Conservation (phyloP, 805 yeast genomes). For the Saturnispora galanensis region DNA sequence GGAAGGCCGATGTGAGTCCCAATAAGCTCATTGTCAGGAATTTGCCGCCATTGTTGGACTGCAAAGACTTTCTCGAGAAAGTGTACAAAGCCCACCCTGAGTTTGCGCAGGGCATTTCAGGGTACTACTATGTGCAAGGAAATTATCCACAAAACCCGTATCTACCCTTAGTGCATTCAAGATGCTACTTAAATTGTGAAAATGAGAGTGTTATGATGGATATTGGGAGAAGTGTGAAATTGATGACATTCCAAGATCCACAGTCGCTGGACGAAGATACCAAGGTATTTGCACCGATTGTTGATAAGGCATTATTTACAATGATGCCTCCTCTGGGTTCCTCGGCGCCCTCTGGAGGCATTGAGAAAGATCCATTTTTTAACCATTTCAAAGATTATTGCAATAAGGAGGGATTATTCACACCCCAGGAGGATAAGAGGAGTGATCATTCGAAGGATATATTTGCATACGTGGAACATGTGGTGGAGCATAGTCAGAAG, state of each 20-base stretch:
- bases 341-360: constrained; percentile 5
- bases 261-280: constrained; percentile 12
- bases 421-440: neutral
- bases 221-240: constrained; percentile 22
- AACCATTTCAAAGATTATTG: constrained; percentile 9
- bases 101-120: constrained; percentile 1
- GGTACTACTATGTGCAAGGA: constrained; percentile 34
- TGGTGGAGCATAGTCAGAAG: neutral
- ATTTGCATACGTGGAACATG: neutral
- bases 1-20: neutral
- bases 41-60: constrained; percentile 33
- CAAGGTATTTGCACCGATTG: constrained; percentile 24
- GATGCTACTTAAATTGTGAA: constrained; percentile 33
- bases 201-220: constrained; percentile 20
- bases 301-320: constrained; percentile 28
- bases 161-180: constrained; percentile 31
- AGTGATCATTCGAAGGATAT: neutral
- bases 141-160: constrained; percentile 29
- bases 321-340: constrained; percentile 19
- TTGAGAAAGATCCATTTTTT: constrained; percentile 9
- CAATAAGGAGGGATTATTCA: neutral
- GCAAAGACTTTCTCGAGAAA: constrained; percentile 19
- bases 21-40: constrained; percentile 31
- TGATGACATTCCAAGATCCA: constrained; percentile 20
- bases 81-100: constrained; percentile 1